Evolutionary conservation across 805 yeast genomes (phyloP).

Genomic region (Barnettozyma pratensis): DNA sequence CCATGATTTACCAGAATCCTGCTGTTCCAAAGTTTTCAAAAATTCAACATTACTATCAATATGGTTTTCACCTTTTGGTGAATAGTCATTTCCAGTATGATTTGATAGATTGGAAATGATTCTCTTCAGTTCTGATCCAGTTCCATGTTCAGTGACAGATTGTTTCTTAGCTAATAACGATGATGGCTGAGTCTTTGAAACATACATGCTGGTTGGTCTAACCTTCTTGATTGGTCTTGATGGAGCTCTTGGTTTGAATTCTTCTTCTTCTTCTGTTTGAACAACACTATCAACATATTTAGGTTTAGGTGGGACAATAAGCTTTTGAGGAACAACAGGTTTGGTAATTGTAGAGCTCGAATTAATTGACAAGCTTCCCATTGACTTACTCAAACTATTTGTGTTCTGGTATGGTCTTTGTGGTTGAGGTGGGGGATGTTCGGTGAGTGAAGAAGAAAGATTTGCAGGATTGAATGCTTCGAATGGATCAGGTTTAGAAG

Average conservation of each 20-base stretch:
- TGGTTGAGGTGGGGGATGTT: constrained; percentile 17
- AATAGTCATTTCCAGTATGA: constrained; percentile 8
- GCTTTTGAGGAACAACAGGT: constrained; percentile 3
- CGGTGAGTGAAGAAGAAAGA: background rate
- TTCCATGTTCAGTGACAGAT: constrained; percentile 7
- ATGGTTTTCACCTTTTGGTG: constrained; percentile 22
- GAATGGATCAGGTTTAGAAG: constrained; percentile 9
- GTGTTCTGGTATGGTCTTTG: constrained; percentile 17
- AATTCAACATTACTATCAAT: constrained; percentile 35
- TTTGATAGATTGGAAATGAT: constrained; percentile 25
- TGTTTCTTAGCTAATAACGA: constrained; percentile 4
- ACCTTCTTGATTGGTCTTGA: constrained; percentile 1
- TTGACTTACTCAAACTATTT: constrained; percentile 17
- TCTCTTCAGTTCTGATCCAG: constrained; percentile 17
- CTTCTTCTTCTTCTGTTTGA: constrained; percentile 19
- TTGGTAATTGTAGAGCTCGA: background rate
- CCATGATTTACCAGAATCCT: constrained; percentile 31
- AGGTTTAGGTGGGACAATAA: constrained; percentile 14
- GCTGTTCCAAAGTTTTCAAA: constrained; percentile 31
- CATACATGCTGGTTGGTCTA: constrained; percentile 35
- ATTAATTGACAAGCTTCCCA: constrained; percentile 18
- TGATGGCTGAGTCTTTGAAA: constrained; percentile 11
- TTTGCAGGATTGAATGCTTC: constrained; percentile 3
- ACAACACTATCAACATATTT: constrained; percentile 25
- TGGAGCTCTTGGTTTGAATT: background rate